Evolutionary conservation across 495 filamentous ascomycete genomes (phyloP).

Genomic region (Chaetomium fimeti): DNA sequence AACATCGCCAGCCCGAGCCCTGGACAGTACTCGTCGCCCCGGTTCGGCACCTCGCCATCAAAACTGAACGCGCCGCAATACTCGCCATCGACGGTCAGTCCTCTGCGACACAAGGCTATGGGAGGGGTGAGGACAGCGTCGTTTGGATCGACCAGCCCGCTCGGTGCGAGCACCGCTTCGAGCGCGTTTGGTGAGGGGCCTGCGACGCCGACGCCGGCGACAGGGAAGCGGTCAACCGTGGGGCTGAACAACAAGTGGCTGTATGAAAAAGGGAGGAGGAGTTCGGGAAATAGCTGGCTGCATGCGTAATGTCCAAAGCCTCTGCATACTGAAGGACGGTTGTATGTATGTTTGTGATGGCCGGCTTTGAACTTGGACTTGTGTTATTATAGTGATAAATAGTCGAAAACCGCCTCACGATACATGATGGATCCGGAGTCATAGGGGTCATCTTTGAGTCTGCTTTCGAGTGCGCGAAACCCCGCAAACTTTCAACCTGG

Average conservation of each 20-base stretch:
- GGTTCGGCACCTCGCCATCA: constrained; percentile 19
- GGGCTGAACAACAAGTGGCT: constrained; percentile 86
- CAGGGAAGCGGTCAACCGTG: constrained; percentile 66
- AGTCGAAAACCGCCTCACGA: too few relatives aligned
- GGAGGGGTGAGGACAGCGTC: constrained; percentile 59
- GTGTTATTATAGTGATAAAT: neutral
- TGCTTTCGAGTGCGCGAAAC: too few relatives aligned
- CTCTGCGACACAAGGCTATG: constrained; percentile 68
- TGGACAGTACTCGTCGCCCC: constrained; percentile 26
- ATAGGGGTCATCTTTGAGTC: too few relatives aligned
- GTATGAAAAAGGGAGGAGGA: constrained; percentile 69
- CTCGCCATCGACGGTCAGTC: constrained; percentile 49
- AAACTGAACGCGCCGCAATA: constrained; percentile 32
- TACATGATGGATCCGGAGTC: too few relatives aligned
- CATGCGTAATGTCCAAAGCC: constrained; percentile 23
- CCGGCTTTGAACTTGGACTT: neutral
- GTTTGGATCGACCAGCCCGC: constrained; percentile 57
- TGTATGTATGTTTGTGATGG: neutral
- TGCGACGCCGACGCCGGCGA: constrained; percentile 60
- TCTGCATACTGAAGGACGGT: neutral
- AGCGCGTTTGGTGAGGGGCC: constrained; percentile 44
- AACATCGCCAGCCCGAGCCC: constrained; percentile 42
- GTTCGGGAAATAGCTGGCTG: constrained; percentile 41
- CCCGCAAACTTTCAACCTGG: too few relatives aligned
- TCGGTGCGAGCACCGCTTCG: constrained; percentile 49